Percentiles rank a stretch among this genome's conserved stretches.
Evolutionary conservation across 306 rosid species (phyloP).

Genomic region (Glycine soja): DNA sequence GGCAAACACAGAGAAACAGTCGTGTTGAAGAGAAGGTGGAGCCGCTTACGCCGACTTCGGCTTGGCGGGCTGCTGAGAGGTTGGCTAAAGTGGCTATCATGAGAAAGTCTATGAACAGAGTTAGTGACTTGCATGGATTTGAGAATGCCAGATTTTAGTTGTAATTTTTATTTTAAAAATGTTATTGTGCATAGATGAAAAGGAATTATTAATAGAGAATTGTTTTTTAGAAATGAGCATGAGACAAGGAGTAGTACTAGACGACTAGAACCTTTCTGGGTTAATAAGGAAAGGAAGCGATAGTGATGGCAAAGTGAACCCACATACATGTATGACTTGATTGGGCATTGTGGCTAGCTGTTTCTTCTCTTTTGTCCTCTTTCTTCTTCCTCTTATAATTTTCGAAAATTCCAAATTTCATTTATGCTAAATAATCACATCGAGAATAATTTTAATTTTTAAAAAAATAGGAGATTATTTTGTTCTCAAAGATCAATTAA

Average conservation of each 20-base stretch:
- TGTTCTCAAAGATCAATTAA: not conserved
- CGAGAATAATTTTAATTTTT: not conserved
- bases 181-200: conserved; percentile 46
- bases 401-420: conserved; percentile 42
- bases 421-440: conserved; percentile 29
- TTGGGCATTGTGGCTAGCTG: conserved; percentile 41
- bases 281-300: conserved; percentile 48
- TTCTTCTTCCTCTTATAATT: not conserved
- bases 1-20: conserved; percentile 43
- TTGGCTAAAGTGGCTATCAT: conserved; percentile 92
- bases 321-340: not conserved
- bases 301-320: conserved; percentile 35
- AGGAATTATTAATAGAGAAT: conserved; percentile 32
- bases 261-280: conserved; percentile 71
- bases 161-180: not conserved
- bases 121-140: conserved; percentile 96
- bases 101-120: conserved; percentile 98
- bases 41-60: conserved; percentile 91
- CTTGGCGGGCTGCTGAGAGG: conserved; percentile 97
- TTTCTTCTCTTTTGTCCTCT: conserved; percentile 53
- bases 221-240: not conserved
- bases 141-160: conserved; percentile 95
- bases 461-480: not conserved
- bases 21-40: conserved; percentile 68
- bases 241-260: conserved; percentile 61